These are phyloP conservation scores for Pogostemon cablin DNA, from an alignment of 257 asterid species.

Conservation along the genomic window DNA sequence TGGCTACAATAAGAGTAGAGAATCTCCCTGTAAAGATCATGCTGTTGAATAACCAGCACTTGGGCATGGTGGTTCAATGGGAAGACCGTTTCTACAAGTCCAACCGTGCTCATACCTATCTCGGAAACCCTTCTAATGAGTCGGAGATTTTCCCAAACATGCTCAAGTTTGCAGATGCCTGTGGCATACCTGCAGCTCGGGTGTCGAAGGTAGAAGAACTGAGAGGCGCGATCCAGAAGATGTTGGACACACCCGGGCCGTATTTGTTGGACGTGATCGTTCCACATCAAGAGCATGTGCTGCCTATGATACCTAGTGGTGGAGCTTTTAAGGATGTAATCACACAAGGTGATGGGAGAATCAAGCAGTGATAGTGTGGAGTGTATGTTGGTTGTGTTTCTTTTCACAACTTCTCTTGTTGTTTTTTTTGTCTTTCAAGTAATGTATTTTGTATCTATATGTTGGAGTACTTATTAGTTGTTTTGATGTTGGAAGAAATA, in stretches of 20 bases:
- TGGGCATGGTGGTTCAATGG: constrained; percentile 95
- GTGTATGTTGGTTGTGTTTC: too few relatives aligned
- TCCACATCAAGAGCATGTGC: constrained; percentile 82
- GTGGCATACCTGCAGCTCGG: constrained; percentile 68
- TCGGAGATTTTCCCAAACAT: constrained; percentile 64
- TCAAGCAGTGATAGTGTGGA: constrained; percentile 30
- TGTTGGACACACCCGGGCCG: constrained; percentile 82
- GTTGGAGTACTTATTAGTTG: too few relatives aligned
- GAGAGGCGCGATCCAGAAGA: constrained; percentile 61
- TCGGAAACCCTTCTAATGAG: constrained; percentile 72
- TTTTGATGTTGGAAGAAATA: too few relatives aligned
- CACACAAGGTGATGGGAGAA: constrained; percentile 77
- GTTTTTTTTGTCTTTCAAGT: too few relatives aligned
- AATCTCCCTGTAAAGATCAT: constrained; percentile 77
- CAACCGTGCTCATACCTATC: constrained; percentile 76
- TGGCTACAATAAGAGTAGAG: constrained; percentile 74
- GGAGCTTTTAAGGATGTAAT: constrained; percentile 79
- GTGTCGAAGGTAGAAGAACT: constrained; percentile 56
- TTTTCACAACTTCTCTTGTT: too few relatives aligned
- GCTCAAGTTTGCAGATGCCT: constrained; percentile 80
- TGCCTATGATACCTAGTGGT: constrained; percentile 89
- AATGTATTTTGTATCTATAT: too few relatives aligned
- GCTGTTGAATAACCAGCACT: constrained; percentile 76
- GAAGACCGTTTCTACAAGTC: constrained; percentile 85
- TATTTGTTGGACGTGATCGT: constrained; percentile 78